phyloP scores from a whole-genome alignment of 2,329 filamentous ascomycete genomes.

The Fusarium liriodendri region DNA sequence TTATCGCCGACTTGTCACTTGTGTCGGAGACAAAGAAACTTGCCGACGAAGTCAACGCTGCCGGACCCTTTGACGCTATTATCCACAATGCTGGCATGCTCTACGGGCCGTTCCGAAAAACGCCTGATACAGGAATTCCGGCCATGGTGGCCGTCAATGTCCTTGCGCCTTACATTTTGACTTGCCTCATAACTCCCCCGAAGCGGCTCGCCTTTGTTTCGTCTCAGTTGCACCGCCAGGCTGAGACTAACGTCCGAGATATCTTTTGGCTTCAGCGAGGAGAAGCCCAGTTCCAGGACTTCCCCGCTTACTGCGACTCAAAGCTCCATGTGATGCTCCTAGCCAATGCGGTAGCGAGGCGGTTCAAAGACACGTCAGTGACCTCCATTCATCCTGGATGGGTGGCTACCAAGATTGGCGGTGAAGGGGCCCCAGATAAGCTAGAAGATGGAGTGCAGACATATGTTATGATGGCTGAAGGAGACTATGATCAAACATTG shows the following conservation, averaged over 20 bases:
- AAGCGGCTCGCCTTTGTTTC: constrained; percentile 33
- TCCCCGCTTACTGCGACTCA: constrained; percentile 32
- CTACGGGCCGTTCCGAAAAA: constrained; percentile 14
- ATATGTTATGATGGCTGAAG: constrained; percentile 36
- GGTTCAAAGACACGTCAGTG: constrained; percentile 30
- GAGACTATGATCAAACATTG: constrained; percentile 30
- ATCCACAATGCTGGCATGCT: constrained; percentile 35
- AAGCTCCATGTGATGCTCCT: constrained; percentile 39
- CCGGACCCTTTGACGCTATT: constrained; percentile 27
- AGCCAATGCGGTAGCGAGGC: constrained; percentile 33
- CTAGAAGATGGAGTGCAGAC: constrained; percentile 37
- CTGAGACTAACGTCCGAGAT: constrained; percentile 23
- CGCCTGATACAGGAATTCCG: constrained; percentile 31
- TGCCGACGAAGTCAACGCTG: constrained; percentile 20
- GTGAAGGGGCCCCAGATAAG: constrained; percentile 14
- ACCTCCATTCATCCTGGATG: constrained; percentile 37
- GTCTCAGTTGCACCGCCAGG: constrained; percentile 33
- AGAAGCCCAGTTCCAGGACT: constrained; percentile 31
- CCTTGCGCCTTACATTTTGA: constrained; percentile 37
- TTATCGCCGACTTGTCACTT: neutral
- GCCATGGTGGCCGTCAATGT: constrained; percentile 37
- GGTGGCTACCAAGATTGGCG: constrained; percentile 37
- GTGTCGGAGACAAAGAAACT: constrained; percentile 29
- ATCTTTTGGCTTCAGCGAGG: constrained; percentile 36
- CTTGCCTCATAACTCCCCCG: constrained; percentile 30